Evolutionary conservation across 441 rosid species (phyloP).

Genomic region (Sinapis alba): DNA sequence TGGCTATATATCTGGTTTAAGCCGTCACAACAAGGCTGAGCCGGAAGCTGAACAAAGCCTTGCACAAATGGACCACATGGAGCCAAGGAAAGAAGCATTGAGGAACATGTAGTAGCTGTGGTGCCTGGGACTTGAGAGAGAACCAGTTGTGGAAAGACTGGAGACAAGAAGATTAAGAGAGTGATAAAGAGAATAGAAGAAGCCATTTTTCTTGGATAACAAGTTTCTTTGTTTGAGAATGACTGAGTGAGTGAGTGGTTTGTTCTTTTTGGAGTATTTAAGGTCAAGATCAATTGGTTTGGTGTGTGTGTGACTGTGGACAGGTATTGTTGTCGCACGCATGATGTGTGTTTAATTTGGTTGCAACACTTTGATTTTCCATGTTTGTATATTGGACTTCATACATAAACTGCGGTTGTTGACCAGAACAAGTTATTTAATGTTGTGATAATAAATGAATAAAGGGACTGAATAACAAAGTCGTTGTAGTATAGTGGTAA

Average conservation of each 20-base stretch:
- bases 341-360: conserved; percentile 46
- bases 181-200: conserved; percentile 37
- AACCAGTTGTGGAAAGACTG: conserved; percentile 20
- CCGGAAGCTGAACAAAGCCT: conserved; percentile 56
- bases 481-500: conserved; percentile 94
- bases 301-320: conserved; percentile 40
- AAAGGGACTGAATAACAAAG: background rate
- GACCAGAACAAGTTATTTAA: background rate
- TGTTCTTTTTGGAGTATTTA: conserved; percentile 19
- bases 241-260: conserved; percentile 41
- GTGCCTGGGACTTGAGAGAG: conserved; percentile 48
- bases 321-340: conserved; percentile 43
- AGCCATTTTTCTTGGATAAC: conserved; percentile 24
- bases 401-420: conserved; percentile 23
- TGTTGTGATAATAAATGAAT: background rate
- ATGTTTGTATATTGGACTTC: conserved; percentile 18
- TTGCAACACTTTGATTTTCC: conserved; percentile 36
- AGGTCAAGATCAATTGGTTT: conserved; percentile 42
- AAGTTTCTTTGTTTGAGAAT: conserved; percentile 14
- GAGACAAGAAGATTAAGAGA: conserved; percentile 34
- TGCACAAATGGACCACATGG: conserved; percentile 86
- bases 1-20: conserved; percentile 60
- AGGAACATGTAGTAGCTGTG: conserved; percentile 51
- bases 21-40: conserved; percentile 64
- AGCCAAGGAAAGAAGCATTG: conserved; percentile 57